phyloP scores from a whole-genome alignment of 2,329 filamentous ascomycete species.

The Tympanopsis confertula region DNA sequence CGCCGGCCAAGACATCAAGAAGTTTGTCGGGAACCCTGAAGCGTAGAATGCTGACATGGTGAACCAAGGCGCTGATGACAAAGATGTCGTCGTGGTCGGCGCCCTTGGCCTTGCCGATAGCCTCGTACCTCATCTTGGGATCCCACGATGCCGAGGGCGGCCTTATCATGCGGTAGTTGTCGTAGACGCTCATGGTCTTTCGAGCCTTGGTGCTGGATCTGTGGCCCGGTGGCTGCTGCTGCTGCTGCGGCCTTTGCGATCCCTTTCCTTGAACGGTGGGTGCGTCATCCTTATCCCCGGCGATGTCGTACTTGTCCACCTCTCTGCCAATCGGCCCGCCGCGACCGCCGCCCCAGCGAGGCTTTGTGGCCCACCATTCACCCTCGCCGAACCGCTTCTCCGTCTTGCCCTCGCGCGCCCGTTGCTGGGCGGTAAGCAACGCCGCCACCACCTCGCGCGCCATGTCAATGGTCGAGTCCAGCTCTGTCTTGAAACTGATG shows the following conservation, averaged over 20 bases:
- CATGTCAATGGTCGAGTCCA: slow-evolving; percentile 51
- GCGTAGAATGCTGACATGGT: slow-evolving; percentile 46
- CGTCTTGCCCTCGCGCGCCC: slow-evolving; percentile 40
- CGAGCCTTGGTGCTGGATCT: slow-evolving; percentile 33
- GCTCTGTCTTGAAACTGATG: slow-evolving; percentile 35
- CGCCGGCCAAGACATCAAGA: slow-evolving; percentile 39
- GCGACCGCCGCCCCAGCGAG: slow-evolving; percentile 50
- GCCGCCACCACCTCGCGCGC: slow-evolving; percentile 48
- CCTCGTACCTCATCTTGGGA: slow-evolving; percentile 41
- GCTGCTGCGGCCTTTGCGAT: background rate
- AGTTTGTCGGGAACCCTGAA: slow-evolving; percentile 43
- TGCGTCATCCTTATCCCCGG: background rate
- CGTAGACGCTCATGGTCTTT: slow-evolving; percentile 46
- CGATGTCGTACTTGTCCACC: slow-evolving; percentile 24
- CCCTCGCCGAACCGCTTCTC: slow-evolving; percentile 46
- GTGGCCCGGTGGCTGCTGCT: slow-evolving; percentile 6
- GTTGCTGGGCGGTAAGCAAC: slow-evolving; percentile 52
- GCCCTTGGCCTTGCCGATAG: slow-evolving; percentile 38
- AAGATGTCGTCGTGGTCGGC: slow-evolving; percentile 47
- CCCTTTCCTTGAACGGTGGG: background rate
- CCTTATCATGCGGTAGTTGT: slow-evolving; percentile 51
- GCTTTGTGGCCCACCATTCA: slow-evolving; percentile 49
- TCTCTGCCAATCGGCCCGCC: slow-evolving; percentile 54
- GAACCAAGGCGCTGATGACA: slow-evolving; percentile 47
- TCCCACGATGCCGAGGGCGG: slow-evolving; percentile 49